These are phyloP conservation scores for Ophidiomyces ophidiicola DNA, from an alignment of 2,329 filamentous ascomycete genomes.

Conservation along the genomic window DNA sequence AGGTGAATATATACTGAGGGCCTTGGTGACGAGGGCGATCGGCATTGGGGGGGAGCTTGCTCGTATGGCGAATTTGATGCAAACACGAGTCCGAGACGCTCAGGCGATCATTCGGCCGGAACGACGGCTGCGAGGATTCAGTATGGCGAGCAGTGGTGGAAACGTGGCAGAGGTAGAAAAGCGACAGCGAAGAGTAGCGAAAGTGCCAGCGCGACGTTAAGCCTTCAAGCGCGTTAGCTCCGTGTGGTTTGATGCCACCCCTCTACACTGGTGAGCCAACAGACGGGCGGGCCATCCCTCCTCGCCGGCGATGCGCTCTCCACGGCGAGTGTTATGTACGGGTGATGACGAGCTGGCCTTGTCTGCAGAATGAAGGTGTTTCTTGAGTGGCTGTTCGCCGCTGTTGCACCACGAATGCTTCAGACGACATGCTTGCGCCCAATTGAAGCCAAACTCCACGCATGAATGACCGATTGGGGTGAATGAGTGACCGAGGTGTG, in stretches of 20 bases:
- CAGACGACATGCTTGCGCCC: no score
- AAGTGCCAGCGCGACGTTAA: not conserved
- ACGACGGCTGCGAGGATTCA: not conserved
- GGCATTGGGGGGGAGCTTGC: not conserved
- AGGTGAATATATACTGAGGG: no score
- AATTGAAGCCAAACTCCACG: no score
- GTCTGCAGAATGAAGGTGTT: not conserved
- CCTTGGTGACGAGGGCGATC: no score
- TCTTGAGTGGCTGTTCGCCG: not conserved
- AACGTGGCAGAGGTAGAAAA: conserved; percentile 9
- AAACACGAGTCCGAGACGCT: not conserved
- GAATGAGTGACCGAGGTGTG: no score
- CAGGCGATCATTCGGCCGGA: conserved; percentile 4
- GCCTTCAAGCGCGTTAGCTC: no score
- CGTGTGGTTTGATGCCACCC: no score
- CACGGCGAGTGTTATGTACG: not conserved
- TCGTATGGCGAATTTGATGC: conserved; percentile 2
- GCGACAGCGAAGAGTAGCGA: not conserved
- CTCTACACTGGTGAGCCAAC: no score
- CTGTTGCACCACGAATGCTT: not conserved
- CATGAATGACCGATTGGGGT: no score
- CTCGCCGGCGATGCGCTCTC: no score
- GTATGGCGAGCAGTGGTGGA: not conserved
- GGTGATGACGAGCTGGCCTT: not conserved
- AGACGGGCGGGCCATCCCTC: not conserved